Base-by-base conservation (phyloP, 495 filamentous ascomycete species). In the Terfezia claveryi region DNA sequence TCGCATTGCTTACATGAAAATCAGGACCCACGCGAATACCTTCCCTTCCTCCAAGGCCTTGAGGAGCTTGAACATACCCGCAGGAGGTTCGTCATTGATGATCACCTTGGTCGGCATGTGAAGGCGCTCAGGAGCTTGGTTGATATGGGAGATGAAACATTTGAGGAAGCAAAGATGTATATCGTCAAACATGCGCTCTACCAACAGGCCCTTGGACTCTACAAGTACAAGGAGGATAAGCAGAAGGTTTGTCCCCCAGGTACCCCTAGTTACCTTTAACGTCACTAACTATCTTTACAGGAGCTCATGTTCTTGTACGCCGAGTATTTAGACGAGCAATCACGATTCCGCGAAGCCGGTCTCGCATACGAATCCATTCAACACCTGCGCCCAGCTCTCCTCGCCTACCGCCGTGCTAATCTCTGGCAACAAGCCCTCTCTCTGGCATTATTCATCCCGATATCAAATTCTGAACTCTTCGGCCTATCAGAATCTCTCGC, bases 401-500 rank as follows among this genome's bases (percentile, higher is more conserved):
- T 78, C 60, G 81, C 79, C 63, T 98, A 89, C 68, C 77, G 81
- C 55, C 75, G 78, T 12, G 83, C 85, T n/a, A 80, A 82, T 36
- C 76, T 80, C 61, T 98, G 91, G 91, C 83, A 82, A 56, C 88
- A 96, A 67, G 83, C 83, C 10, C 74, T 98, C 57, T 87, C 81
- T 68, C 72, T 71, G 57, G 83, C 85, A 8, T 76, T 78, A 54
- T 77, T 84, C 59, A 76, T 80, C 6, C 74, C 79, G 12, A 59
- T 88, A 5, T 64, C 76, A 0, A 52, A 68, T 4, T 63, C 70
- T 1, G 79, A 82, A 1, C 67, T 93, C 20, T 62, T 65, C 7
- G 70, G 73, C 11, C 80, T 94, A 20, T 86, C 83, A 23, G 67
- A 62, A 10, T 68, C 72, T 1, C 76, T 96, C 8, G 80, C 80